These are phyloP conservation scores for Vanderwaltozyma yarrowii DNA, from an alignment of 805 yeast species.

Conservation along the genomic window DNA sequence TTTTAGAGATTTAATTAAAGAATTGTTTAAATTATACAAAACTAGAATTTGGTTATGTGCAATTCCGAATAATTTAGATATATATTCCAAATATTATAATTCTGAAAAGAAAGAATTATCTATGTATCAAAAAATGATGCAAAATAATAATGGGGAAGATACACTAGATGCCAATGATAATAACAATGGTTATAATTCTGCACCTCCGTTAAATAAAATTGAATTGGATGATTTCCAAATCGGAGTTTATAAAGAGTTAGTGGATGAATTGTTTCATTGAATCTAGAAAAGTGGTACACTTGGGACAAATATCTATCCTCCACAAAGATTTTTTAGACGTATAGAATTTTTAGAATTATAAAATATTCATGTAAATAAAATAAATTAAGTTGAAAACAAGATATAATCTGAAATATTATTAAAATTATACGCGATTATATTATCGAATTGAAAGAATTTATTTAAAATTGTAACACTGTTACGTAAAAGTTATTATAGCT, in stretches of 20 bases:
- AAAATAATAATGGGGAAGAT: conserved; percentile 21
- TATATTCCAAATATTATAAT: conserved; percentile 25
- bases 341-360: too few species aligned
- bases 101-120: conserved; percentile 22
- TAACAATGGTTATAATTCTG: conserved; percentile 6
- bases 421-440: too few species aligned
- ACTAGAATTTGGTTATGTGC: conserved; percentile 82
- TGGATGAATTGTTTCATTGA: conserved; percentile 17
- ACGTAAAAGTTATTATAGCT: too few species aligned
- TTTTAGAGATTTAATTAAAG: conserved; percentile 62
- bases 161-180: conserved; percentile 12
- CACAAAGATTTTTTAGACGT: too few species aligned
- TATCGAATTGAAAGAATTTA: too few species aligned
- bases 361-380: not conserved
- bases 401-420: too few species aligned
- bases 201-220: conserved; percentile 24
- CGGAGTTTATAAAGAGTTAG: conserved; percentile 28
- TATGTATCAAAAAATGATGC: conserved; percentile 29
- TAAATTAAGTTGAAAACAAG: too few species aligned
- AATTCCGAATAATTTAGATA: conserved; percentile 32
- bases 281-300: too few species aligned
- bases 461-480: not conserved
- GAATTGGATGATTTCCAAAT: conserved; percentile 29
- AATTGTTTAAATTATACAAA: conserved; percentile 63
- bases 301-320: too few species aligned